Evolutionary conservation across 176 grass and related monocot genomes (phyloP).

Genomic region (Rhynchospora pubera): DNA sequence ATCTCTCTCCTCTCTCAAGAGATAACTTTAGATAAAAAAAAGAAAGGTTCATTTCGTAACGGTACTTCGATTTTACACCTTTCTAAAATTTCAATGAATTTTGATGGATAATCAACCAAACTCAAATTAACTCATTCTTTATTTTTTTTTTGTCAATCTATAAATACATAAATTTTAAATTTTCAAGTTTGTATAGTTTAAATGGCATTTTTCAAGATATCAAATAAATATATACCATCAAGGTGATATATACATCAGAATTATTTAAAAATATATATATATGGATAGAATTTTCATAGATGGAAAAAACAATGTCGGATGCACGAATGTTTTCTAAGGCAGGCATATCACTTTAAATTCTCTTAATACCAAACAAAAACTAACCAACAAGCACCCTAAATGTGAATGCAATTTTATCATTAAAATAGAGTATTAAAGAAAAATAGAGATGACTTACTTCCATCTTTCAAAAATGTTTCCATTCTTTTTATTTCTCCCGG

Average conservation of each 20-base stretch:
- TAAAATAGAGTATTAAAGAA: background rate
- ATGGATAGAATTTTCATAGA: background rate
- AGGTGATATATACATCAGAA: background rate
- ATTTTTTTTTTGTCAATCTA: too few relatives aligned
- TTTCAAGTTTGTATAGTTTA: background rate
- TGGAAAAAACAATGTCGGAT: background rate
- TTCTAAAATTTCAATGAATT: too few relatives aligned
- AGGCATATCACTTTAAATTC: background rate
- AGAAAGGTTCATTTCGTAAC: too few relatives aligned
- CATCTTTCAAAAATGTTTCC: slow-evolving; percentile 99
- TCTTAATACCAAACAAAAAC: background rate
- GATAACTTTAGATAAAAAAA: too few relatives aligned
- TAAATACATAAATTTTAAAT: too few relatives aligned
- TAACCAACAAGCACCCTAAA: background rate
- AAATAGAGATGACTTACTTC: slow-evolving; percentile 45
- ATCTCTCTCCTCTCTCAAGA: too few relatives aligned
- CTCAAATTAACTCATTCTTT: too few relatives aligned
- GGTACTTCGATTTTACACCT: too few relatives aligned
- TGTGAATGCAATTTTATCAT: background rate
- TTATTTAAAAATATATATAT: background rate
- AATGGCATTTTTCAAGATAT: background rate
- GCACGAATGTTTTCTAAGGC: background rate
- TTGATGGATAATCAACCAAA: too few relatives aligned
- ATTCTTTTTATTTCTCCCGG: slow-evolving; percentile 94
- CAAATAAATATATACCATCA: background rate